phyloP scores from a whole-genome alignment of 2,329 filamentous ascomycete genomes.

The Aspergillus niger region DNA sequence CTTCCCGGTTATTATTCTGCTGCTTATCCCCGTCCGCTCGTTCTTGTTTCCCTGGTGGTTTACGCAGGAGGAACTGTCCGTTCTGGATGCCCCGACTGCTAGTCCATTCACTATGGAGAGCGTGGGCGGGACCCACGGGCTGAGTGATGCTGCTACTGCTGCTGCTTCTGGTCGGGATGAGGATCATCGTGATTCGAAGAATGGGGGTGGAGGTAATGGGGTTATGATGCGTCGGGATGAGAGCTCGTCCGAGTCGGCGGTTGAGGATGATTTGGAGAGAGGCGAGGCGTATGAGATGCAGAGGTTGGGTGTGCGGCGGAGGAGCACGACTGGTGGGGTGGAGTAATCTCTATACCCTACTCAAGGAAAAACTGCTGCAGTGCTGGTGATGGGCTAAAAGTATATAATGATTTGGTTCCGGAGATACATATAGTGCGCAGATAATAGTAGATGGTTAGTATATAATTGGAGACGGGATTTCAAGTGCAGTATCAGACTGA shows the following conservation, averaged over 20 bases:
- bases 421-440: too few species aligned
- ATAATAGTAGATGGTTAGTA: too few species aligned
- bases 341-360: not conserved
- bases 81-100: constrained; percentile 73
- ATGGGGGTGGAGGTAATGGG: constrained; percentile 16
- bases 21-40: constrained; percentile 67
- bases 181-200: constrained; percentile 3
- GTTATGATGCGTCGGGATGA: constrained; percentile 22
- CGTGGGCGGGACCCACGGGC: constrained; percentile 64
- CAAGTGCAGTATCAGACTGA: too few species aligned
- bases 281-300: constrained; percentile 44
- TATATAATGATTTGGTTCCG: not conserved
- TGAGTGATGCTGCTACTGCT: constrained; percentile 25
- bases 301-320: constrained; percentile 29
- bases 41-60: constrained; percentile 66
- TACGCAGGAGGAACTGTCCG: constrained; percentile 59
- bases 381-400: not conserved
- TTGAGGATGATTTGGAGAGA: constrained; percentile 45
- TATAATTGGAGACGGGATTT: too few species aligned
- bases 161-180: constrained; percentile 9
- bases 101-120: constrained; percentile 76
- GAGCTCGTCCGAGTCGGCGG: constrained; percentile 30
- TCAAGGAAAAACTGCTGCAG: not conserved
- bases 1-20: constrained; percentile 73
- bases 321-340: constrained; percentile 28